phyloP scores from a whole-genome alignment of 106 monocot genomes.

The Dioscorea dumetorum region DNA sequence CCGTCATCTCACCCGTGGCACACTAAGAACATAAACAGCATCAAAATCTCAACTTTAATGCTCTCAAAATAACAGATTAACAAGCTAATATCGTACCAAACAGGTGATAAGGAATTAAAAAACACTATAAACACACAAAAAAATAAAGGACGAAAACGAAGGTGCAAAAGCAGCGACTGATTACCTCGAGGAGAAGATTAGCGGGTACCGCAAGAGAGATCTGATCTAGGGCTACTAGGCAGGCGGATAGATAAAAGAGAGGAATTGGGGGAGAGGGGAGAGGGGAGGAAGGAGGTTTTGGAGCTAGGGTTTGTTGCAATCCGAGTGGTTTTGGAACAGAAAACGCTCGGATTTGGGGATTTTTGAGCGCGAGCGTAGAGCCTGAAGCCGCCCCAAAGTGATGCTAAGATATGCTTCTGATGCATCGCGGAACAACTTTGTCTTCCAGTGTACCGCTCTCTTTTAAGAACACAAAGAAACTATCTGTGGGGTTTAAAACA shows the following conservation, averaged over 20 bases:
- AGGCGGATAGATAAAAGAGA: conserved; percentile 33
- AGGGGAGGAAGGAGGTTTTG: conserved; percentile 51
- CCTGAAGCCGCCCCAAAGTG: no score
- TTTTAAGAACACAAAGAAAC: no score
- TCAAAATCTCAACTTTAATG: background rate
- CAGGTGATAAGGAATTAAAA: background rate
- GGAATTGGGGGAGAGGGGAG: conserved; percentile 30
- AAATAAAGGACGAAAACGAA: background rate
- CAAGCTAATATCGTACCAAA: background rate
- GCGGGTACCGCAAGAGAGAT: background rate
- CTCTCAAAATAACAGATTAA: background rate
- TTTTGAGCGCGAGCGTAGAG: no score
- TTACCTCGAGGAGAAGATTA: background rate
- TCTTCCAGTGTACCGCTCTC: no score
- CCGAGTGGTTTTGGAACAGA: no score
- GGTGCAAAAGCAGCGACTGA: background rate
- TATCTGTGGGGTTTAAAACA: no score
- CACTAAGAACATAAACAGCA: background rate
- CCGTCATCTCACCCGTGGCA: conserved; percentile 15
- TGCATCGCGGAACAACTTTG: no score
- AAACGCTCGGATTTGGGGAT: no score
- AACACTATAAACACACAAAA: background rate
- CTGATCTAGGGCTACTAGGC: conserved; percentile 16
- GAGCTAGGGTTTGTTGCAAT: no score
- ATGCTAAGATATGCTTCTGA: no score